Base-by-base conservation (phyloP, 2,329 filamentous ascomycete species). In the Mycocentrospora acerina region DNA sequence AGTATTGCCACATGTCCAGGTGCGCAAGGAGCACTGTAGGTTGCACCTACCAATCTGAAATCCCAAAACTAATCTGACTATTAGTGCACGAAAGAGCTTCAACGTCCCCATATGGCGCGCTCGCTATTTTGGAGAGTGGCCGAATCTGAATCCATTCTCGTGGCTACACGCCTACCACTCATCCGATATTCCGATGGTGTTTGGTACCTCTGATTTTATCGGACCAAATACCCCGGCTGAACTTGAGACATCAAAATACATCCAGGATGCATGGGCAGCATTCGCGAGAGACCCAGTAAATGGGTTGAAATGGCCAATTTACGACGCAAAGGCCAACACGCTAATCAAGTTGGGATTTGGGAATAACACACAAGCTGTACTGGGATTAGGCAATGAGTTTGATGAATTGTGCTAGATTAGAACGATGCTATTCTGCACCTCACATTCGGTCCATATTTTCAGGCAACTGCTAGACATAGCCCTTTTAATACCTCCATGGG, bases 251-350 rank as follows among this genome's bases (percentile, higher is more conserved):
- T 60, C 55, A 24, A 40, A 48, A 29, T 61, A 60, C 24, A 60
- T 67, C 48, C 58, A 67, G 37, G 51, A 55, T 33, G 49, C 55
- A 3, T 55, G 62, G 45, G 34, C 55, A 7, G 55, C 53, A 2
- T 69, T 68, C 30, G 57, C 55, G 2, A 48, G 40, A 9, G 56
- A 68, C 41, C 64, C 64, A 7, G 24, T 47, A 15, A 32, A 45
- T 12, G 54, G 55, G 9, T 24, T 57, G 22, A 34, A 19, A 0
- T 55, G 55, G 51, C 44, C 47, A 14, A 35, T 11, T 22, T 59
- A 52, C 39, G 44, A 51, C 22, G 44, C 52, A 1, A 25, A 37
- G 9, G 35, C 29, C 7, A 38, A 52, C 11, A 52, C 44, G 5
- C 29, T 59, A 29, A 33, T 57, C 11, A 46, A 57, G 28, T 24